A percentile compares a stretch with the other conserved stretches of the same genome.
Conservation (phyloP, 2,329 filamentous ascomycete genomes). For the Aspergillus quadricinctus region DNA sequence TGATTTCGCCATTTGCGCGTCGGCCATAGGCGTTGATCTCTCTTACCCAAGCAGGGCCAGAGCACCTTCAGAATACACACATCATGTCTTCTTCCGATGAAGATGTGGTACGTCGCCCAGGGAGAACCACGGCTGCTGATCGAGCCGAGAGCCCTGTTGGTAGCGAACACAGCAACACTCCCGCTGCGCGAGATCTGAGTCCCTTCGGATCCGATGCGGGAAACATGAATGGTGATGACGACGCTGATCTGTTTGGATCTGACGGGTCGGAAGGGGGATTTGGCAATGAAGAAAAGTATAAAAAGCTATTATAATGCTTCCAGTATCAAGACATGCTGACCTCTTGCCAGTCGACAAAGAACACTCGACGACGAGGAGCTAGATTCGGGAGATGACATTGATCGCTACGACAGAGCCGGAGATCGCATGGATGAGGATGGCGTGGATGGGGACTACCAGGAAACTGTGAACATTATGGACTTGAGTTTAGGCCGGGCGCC, state of each 20-base stretch:
- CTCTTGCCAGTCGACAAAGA: conserved; percentile 32
- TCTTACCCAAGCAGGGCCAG: not conserved
- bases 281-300: conserved; percentile 31
- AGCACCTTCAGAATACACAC: not conserved
- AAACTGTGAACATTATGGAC: conserved; percentile 52
- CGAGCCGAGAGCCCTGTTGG: conserved; percentile 18
- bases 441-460: conserved; percentile 38
- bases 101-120: conserved; percentile 33
- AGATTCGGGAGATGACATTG: conserved; percentile 61
- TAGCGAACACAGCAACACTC: conserved; percentile 19
- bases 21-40: not conserved
- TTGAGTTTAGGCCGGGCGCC: conserved; percentile 54
- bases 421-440: conserved; percentile 44
- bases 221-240: conserved; percentile 32
- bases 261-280: conserved; percentile 40
- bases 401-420: conserved; percentile 49
- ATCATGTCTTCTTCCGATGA: conserved; percentile 38
- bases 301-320: not conserved
- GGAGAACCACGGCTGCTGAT: conserved; percentile 21
- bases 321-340: conserved; percentile 11
- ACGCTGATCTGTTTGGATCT: conserved; percentile 45
- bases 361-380: conserved; percentile 58
- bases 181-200: conserved; percentile 16
- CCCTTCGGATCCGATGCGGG: conserved; percentile 26
- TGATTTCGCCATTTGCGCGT: not conserved